Conservation (phyloP, 2,329 filamentous ascomycete genomes). For the Phaeosphaeriaceae sp. region DNA sequence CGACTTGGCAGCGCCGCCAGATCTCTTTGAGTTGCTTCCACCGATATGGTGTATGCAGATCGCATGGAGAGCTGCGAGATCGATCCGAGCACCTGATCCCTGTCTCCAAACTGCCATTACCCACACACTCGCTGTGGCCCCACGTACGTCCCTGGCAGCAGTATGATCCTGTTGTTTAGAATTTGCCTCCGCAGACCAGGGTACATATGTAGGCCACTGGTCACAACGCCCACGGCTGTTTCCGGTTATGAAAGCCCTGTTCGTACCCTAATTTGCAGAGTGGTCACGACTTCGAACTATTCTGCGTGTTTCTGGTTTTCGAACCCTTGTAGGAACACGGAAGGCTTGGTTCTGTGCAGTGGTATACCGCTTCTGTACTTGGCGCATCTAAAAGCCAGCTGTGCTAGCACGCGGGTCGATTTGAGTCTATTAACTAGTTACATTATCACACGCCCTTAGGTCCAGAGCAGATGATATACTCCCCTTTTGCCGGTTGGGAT, state of each 20-base stretch:
- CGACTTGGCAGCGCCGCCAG: conserved; percentile 29
- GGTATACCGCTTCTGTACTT: conserved; percentile 36
- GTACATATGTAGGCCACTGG: conserved; percentile 20
- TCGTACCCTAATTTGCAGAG: conserved; percentile 30
- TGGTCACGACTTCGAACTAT: conserved; percentile 38
- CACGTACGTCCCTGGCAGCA: conserved; percentile 30
- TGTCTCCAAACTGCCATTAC: conserved; percentile 21
- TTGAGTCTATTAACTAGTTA: conserved; percentile 39
- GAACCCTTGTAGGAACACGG: conserved; percentile 34
- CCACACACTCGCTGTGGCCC: conserved; percentile 28
- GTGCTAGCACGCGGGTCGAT: conserved; percentile 40
- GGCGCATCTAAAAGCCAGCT: conserved; percentile 27
- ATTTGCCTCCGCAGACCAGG: conserved; percentile 30
- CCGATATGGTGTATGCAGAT: conserved; percentile 29
- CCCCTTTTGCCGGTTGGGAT: conserved; percentile 28
- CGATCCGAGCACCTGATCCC: conserved; percentile 30
- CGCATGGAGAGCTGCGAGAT: conserved; percentile 35
- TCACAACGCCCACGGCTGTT: conserved; percentile 32
- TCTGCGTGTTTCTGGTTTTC: conserved; percentile 15
- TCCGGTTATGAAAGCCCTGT: conserved; percentile 32
- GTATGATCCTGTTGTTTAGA: conserved; percentile 17
- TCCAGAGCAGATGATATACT: conserved; percentile 38
- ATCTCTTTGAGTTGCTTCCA: conserved; percentile 35
- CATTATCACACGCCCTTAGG: conserved; percentile 36
- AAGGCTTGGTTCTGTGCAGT: conserved; percentile 37